These are phyloP conservation scores for Solanum chilense DNA, from an alignment of 257 asterid genomes.

Conservation along the genomic window DNA sequence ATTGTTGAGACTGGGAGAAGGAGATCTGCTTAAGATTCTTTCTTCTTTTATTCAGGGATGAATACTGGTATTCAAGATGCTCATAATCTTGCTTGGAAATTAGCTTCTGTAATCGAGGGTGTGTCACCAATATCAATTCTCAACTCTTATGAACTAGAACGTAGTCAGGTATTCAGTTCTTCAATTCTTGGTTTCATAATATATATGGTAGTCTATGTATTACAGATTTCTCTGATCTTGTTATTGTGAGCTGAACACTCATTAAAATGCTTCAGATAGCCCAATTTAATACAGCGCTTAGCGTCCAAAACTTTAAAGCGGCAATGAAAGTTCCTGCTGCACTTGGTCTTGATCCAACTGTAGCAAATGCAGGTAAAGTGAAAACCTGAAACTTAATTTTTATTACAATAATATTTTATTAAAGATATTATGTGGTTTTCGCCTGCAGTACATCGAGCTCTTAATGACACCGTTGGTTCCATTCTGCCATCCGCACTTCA, in stretches of 20 bases:
- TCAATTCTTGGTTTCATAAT: background rate
- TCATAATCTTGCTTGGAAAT: constrained; percentile 97
- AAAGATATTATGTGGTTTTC: background rate
- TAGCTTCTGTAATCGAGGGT: constrained; percentile 66
- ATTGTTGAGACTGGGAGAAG: background rate
- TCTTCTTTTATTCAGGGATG: constrained; percentile 51
- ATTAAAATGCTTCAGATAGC: constrained; percentile 47
- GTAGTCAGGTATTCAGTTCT: constrained; percentile 50
- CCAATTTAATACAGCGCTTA: constrained; percentile 63
- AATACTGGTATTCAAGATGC: constrained; percentile 97
- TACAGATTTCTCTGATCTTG: background rate
- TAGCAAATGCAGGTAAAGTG: constrained; percentile 70
- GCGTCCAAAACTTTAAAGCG: constrained; percentile 82
- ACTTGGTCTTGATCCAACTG: constrained; percentile 84
- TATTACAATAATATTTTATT: background rate
- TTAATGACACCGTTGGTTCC: constrained; percentile 51
- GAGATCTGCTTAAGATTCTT: background rate
- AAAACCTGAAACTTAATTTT: background rate
- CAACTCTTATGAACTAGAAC: constrained; percentile 77
- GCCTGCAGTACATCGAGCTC: constrained; percentile 61
- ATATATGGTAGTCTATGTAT: background rate
- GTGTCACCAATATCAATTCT: constrained; percentile 51
- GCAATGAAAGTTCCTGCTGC: constrained; percentile 93
- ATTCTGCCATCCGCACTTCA: constrained; percentile 60
- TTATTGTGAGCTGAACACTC: background rate